Conservation (phyloP, 768 basidiomycete genomes). For the Candolleomyces aberdarensis region DNA sequence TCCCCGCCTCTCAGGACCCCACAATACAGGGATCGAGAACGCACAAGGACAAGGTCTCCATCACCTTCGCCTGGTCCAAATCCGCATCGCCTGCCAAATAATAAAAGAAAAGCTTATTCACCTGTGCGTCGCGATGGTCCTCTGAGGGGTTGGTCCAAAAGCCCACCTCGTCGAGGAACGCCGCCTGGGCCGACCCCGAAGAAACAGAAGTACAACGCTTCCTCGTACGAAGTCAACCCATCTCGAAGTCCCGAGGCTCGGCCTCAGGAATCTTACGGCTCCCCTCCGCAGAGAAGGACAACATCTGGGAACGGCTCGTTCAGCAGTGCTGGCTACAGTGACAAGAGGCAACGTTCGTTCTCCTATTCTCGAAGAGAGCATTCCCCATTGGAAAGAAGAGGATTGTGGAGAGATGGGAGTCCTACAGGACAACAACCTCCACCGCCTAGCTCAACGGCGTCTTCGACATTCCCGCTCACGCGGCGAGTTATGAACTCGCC, state of each 20-base stretch:
- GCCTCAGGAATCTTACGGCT: not conserved
- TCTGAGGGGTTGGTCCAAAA: slow-evolving; percentile 1
- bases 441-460: not conserved
- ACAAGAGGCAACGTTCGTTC: not conserved
- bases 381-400: too few species aligned
- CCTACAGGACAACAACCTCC: not conserved
- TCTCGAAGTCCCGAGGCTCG: not conserved
- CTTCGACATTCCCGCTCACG: not conserved
- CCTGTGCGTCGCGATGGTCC: slow-evolving; percentile 1
- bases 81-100: not conserved
- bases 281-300: not conserved
- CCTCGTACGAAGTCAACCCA: not conserved
- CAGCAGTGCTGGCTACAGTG: not conserved
- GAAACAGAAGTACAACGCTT: not conserved
- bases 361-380: not conserved
- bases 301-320: not conserved
- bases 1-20: too few species aligned
- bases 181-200: not conserved
- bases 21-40: not conserved
- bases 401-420: too few species aligned
- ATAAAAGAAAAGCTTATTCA: not conserved
- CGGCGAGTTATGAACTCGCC: not conserved
- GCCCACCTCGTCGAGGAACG: not conserved
- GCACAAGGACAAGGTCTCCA: not conserved
- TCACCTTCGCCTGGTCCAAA: not conserved